Evolutionary conservation across 495 filamentous ascomycete genomes (phyloP).

Genomic region (Aspergillus leporis): DNA sequence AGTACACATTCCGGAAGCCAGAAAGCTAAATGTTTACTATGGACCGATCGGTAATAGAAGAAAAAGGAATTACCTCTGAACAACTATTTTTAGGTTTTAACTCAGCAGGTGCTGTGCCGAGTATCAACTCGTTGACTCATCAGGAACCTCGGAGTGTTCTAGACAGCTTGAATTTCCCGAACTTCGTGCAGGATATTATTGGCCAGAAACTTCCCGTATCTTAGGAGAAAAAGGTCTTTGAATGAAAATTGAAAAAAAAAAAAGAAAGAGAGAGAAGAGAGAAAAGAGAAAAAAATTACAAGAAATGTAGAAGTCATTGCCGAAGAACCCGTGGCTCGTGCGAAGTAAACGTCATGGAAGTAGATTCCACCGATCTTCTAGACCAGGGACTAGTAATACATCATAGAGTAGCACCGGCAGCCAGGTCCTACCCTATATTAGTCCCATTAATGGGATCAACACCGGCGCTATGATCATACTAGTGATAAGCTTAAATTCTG

Average conservation of each 20-base stretch:
- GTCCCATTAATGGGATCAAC: background rate
- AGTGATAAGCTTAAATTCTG: constrained; percentile 16
- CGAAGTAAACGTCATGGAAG: background rate
- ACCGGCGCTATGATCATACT: background rate
- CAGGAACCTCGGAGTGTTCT: too few species aligned
- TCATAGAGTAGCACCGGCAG: background rate
- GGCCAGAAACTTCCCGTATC: too few species aligned
- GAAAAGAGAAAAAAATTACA: background rate
- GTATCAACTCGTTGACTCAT: too few species aligned
- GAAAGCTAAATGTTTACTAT: background rate
- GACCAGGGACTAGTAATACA: background rate
- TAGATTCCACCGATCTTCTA: background rate
- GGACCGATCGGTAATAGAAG: background rate
- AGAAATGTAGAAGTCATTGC: background rate
- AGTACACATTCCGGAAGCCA: background rate
- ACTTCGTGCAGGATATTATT: too few species aligned
- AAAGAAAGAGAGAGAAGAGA: background rate
- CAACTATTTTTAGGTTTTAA: background rate
- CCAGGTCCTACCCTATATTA: background rate
- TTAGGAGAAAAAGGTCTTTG: too few species aligned
- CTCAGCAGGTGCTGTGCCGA: background rate
- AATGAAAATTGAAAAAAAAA: too few species aligned
- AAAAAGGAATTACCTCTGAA: background rate
- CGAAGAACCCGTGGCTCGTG: background rate
- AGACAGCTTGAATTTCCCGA: too few species aligned